These are phyloP conservation scores for Colletotrichum sp. DNA, from an alignment of 2,329 filamentous ascomycete genomes.

Conservation along the genomic window DNA sequence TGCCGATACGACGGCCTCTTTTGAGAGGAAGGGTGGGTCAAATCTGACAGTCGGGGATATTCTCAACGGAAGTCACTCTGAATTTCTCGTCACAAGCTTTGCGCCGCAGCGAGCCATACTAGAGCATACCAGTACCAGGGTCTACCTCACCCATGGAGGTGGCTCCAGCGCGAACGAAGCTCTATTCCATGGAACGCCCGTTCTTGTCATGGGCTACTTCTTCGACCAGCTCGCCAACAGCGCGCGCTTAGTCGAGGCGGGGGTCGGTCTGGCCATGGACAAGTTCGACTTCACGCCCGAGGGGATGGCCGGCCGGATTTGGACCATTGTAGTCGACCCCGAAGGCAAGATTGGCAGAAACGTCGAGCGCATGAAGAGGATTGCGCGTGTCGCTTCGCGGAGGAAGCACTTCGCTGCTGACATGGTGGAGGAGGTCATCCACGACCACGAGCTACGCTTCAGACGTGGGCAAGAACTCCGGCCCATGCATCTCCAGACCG, in stretches of 20 bases:
- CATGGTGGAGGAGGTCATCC: constrained; percentile 44
- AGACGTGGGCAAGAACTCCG: constrained; percentile 27
- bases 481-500: constrained; percentile 49
- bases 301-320: constrained; percentile 33
- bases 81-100: constrained; percentile 37
- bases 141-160: constrained; percentile 48
- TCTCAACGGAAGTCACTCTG: constrained; percentile 30
- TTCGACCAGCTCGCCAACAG: constrained; percentile 47
- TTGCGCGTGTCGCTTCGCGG: constrained; percentile 39
- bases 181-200: constrained; percentile 40
- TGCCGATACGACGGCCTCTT: neutral
- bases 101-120: constrained; percentile 46
- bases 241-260: constrained; percentile 36
- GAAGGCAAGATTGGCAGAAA: constrained; percentile 36
- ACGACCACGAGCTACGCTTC: constrained; percentile 37
- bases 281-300: constrained; percentile 38
- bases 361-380: constrained; percentile 38
- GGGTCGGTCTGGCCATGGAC: constrained; percentile 38
- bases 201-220: constrained; percentile 41
- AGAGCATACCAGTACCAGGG: constrained; percentile 32
- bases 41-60: constrained; percentile 26
- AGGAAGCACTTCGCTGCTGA: constrained; percentile 43
- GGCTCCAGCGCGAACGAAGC: constrained; percentile 45
- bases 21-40: neutral
- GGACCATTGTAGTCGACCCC: constrained; percentile 30